Base-by-base conservation (phyloP, 2,329 filamentous ascomycete species). In the Cladorrhinum sp. region DNA sequence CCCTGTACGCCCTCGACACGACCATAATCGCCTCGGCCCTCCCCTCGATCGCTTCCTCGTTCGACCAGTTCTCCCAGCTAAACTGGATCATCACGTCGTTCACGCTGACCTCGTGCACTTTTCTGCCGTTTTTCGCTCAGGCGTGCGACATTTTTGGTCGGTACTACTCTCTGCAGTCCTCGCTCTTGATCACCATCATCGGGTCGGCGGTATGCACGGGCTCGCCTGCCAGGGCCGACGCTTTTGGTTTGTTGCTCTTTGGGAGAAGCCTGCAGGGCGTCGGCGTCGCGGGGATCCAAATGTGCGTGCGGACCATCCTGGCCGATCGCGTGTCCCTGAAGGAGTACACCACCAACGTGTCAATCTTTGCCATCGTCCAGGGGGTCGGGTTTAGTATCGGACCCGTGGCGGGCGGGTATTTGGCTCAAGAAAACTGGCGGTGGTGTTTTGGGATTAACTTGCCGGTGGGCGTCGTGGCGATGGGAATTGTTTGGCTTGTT, bases 21-120 rank as follows among this genome's bases (percentile, higher is more conserved):
- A 90, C 87, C 0, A 87, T 90, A 49, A 66, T 87, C 10, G 83
- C 85, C 2, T 82, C 82, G 10, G 84, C 84, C 0, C 72, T 86
- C 18, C 82, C 84, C 0, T 84, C 80, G 64, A 89, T 90, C 52
- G 86, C 86, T 2, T 77, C 80, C 16, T 24, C 1, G 25, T 12
- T 59, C 81, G 80, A 78, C 62, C 70, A 85, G 67, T 69, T 85
- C 3, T 78, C 81, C 18, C 81, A 87, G 66, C 77, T 88, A 1
- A 89, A 87, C 68, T 89, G 86, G 85, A 87, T 91, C 67, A 82
- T 89, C 18, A 86, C 87, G 0, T 78, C 85, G 6, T 90, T 89
- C 72, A 89, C 86, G 56, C 76, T 91, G n/a, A 87, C 85, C 0
- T 84, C 84, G 0, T 86, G 87, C 1, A 82, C 86, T 1, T 89